A percentile compares a stretch with the other conserved stretches of the same genome.
Evolutionary conservation across 768 basidiomycete species (phyloP).

Genomic region (Kwoniella dendrophila): DNA sequence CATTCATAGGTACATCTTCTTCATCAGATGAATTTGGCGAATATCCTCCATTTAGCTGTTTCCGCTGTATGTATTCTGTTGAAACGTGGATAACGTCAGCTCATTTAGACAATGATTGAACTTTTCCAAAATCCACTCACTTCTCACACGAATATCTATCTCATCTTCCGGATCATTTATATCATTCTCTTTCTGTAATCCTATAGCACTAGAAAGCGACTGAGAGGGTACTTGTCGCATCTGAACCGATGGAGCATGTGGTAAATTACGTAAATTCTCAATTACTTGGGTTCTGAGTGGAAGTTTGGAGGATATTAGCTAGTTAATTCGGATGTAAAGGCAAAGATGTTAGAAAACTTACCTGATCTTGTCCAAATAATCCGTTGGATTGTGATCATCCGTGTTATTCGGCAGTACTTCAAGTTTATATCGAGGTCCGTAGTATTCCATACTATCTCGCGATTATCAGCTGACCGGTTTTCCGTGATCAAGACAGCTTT

Average conservation of each 20-base stretch:
- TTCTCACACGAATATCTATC: conserved; percentile 56
- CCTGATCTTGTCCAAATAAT: conserved; percentile 79
- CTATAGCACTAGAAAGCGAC: conserved; percentile 52
- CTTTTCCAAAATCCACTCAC: conserved; percentile 39
- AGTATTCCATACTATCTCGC: conserved; percentile 88
- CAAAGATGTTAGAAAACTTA: conserved; percentile 56
- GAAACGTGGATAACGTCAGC: background rate
- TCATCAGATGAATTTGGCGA: conserved; percentile 26
- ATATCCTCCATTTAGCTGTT: conserved; percentile 13
- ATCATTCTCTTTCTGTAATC: conserved; percentile 59
- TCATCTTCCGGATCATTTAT: conserved; percentile 52
- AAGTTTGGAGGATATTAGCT: conserved; percentile 56
- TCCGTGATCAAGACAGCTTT: background rate
- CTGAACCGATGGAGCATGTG: conserved; percentile 78
- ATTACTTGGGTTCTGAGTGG: conserved; percentile 61
- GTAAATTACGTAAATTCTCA: conserved; percentile 64
- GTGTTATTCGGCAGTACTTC: conserved; percentile 91
- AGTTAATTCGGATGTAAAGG: background rate
- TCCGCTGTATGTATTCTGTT: conserved; percentile 24
- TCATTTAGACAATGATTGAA: background rate
- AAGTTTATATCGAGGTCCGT: conserved; percentile 88
- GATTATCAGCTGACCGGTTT: background rate
- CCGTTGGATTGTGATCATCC: conserved; percentile 85
- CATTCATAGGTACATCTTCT: conserved; percentile 22
- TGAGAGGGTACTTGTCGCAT: conserved; percentile 81